phyloP scores from a whole-genome alignment of 805 yeast genomes.

The Danielozyma ontarioensis region DNA sequence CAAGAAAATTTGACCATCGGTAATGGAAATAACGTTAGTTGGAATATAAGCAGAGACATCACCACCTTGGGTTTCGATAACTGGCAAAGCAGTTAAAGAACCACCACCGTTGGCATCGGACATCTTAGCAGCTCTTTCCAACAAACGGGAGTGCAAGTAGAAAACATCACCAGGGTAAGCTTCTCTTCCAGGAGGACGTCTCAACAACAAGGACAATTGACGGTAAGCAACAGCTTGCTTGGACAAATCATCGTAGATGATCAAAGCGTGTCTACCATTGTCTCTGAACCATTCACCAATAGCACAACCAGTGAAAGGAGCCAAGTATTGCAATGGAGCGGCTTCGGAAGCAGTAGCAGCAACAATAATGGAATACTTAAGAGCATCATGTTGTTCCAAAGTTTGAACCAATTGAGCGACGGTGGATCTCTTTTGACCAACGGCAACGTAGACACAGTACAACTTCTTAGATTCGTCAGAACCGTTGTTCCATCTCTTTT shows the following conservation, averaged over 20 bases:
- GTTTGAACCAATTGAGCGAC: constrained; percentile 99
- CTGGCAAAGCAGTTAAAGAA: constrained; percentile 93
- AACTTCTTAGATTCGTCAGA: constrained; percentile 93
- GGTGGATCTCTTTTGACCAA: constrained; percentile 99
- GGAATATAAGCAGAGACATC: constrained; percentile 98
- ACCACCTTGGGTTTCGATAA: constrained; percentile 98
- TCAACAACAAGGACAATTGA: constrained; percentile 94
- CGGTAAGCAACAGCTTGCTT: constrained; percentile 99
- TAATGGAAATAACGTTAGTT: constrained; percentile 95
- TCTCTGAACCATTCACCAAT: constrained; percentile 99
- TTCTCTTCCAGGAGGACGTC: constrained; percentile 97
- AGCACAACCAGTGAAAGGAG: constrained; percentile 99
- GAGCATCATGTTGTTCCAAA: constrained; percentile 95
- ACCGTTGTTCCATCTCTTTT: constrained; percentile 98
- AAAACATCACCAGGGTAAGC: constrained; percentile 97
- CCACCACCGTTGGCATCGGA: constrained; percentile 86
- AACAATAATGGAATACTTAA: constrained; percentile 95
- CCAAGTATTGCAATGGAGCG: constrained; percentile 99
- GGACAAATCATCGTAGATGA: constrained; percentile 96
- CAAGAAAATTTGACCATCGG: constrained; percentile 97
- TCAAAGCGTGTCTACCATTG: constrained; percentile 96
- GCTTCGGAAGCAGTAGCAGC: constrained; percentile 99
- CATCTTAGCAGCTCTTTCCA: constrained; percentile 98
- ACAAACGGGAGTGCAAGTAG: constrained; percentile 91
- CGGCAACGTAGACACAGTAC: constrained; percentile 99